Evolutionary conservation across 805 yeast genomes (phyloP).

Genomic region (Starmerella floris): DNA sequence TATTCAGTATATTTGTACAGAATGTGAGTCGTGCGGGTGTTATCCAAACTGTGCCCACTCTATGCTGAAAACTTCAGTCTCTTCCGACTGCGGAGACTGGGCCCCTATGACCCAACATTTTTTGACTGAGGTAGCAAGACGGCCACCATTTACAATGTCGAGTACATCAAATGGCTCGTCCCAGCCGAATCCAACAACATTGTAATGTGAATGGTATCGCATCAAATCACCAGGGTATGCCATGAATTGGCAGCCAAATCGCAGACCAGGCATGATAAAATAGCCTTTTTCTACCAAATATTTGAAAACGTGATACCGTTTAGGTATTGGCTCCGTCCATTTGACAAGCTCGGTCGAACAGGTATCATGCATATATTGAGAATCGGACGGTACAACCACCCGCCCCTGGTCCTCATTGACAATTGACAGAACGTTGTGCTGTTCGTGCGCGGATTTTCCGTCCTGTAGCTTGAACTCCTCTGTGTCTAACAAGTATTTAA

Average conservation of each 20-base stretch:
- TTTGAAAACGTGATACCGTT: constrained; percentile 30
- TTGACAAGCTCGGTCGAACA: neutral
- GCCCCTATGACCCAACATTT: constrained; percentile 55
- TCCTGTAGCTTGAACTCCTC: constrained; percentile 35
- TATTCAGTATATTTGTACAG: too few species aligned
- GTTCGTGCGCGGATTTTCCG: constrained; percentile 22
- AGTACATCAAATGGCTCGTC: constrained; percentile 43
- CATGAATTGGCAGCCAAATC: constrained; percentile 81
- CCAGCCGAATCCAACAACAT: constrained; percentile 41
- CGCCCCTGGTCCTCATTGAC: neutral
- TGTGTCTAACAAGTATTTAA: constrained; percentile 44
- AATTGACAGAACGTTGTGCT: too few species aligned
- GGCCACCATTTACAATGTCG: constrained; percentile 66
- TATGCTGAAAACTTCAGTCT: constrained; percentile 42
- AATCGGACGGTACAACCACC: neutral
- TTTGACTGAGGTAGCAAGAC: constrained; percentile 85
- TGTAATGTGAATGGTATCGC: constrained; percentile 74
- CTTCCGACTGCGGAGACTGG: constrained; percentile 20
- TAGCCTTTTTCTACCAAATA: constrained; percentile 36
- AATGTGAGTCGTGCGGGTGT: too few species aligned
- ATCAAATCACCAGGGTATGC: constrained; percentile 94
- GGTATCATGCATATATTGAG: neutral
- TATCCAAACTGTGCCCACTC: constrained; percentile 97
- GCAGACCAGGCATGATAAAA: constrained; percentile 65
- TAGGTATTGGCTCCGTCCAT: constrained; percentile 2